Base-by-base conservation (phyloP, 106 monocot species). In the Acorus calamus region DNA sequence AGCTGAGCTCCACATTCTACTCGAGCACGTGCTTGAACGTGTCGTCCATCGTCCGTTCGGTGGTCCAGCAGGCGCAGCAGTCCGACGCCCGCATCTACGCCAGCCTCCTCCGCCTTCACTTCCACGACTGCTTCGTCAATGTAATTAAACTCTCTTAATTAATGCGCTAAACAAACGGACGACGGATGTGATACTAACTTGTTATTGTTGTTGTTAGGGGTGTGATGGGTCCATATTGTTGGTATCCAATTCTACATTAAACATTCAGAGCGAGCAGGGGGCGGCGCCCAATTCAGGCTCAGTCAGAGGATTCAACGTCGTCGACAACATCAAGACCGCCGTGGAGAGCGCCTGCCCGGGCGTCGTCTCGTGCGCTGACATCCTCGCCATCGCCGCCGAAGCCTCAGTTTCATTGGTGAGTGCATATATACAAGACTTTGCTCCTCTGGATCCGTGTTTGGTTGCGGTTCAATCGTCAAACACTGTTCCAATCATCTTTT, bases 311-410 rank as follows among this genome's bases (percentile, higher is more conserved):
- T 72, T 70, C 46, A 43, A 60, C 4, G 72, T 75, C 7, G 51
- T 80, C 6, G 77, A 85, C 58, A 52, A 7, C 44, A 74, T 76
- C 47, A 80, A 85, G 57, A 42, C 48, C 2, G 50, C 59, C 4
- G 47, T 80, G 4, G 85, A 78, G 57, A 47, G 12, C 3, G 65
- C 42, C 47, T 85, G 80, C 59, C 78, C 78, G 0, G 77, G 71
- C 8, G 65, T 72, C 3, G 78, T 82, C 63, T 86, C 86, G 2
- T 82, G 86, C 59, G 76, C 86, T 41, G 82, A 82, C 60, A 78
- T 80, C 46, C 65, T 86, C 11, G 71, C 75, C 57, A 14, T 86
- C 7, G 70, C 86, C 1, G 73, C 78, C 0, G 65, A 76, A 12
- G 76, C 78, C 11, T 71, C 78, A 5, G 81, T 81, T 49, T 42